Base-by-base conservation (phyloP, 202 grass and related monocot species). In the Hordeum pubiflorum region DNA sequence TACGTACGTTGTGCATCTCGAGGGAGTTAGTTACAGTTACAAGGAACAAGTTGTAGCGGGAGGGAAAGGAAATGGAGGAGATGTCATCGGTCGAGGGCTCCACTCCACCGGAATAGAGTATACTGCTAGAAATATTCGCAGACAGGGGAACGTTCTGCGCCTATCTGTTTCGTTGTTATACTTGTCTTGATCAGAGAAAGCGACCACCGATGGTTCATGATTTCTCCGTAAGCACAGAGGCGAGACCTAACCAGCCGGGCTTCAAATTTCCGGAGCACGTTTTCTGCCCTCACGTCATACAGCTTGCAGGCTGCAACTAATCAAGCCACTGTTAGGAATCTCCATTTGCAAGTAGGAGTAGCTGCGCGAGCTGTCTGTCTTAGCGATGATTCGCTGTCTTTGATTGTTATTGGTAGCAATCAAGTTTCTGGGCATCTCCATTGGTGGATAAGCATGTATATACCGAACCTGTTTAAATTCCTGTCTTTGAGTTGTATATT, bases 251-350 rank as follows among this genome's bases (percentile, higher is more conserved):
- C 44, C 1, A 71, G 27, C n/a, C 37, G 48, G n/a, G 20, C 36
- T 63, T 34, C 46, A 66, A 76, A 72, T 36, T 70, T 74, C 58
- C 60, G 22, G 65, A 86, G 69, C 69, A 72, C 69, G 82, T 58
- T 78, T 70, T 72, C 41, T 59, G 6, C 64, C 22, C 59, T 74
- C 83, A 40, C 67, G 59, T 86, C 79, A 74, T 17, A 22, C 79
- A 79, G 79, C 59, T 74, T 89, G 87, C 50, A 72, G 26, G 58
- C 58, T 67, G 78, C 82, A 85, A 59, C 82, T 41, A 82, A 78
- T 82, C 82, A 37, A 40, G 26, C 74, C 10, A 40, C 46, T 38
- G 48, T 74, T 24, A 59, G 40, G 79, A 82, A 82, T 86, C 50
- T 36, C 38, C 2, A 73, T 82, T 68, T 82, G 74, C 82, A 73